These are phyloP conservation scores for Candida gorgasii DNA, from an alignment of 805 yeast species.

Conservation along the genomic window DNA sequence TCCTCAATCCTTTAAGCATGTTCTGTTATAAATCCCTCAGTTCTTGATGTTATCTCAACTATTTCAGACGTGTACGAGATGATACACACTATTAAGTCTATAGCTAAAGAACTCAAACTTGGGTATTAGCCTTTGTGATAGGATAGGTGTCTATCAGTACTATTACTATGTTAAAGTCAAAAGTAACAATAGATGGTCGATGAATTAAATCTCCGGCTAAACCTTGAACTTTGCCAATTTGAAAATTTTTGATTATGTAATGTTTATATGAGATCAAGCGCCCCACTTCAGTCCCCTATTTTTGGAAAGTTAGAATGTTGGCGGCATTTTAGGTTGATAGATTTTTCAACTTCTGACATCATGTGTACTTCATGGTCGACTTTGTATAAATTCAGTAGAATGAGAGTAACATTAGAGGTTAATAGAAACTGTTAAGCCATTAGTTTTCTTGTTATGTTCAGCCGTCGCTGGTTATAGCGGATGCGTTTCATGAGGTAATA, in stretches of 20 bases:
- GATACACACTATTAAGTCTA: too few species aligned
- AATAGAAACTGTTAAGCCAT: too few species aligned
- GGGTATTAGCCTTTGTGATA: too few species aligned
- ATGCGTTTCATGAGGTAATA: too few species aligned
- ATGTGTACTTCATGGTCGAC: too few species aligned
- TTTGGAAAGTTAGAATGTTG: background rate
- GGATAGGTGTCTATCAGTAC: too few species aligned
- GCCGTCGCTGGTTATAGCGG: too few species aligned
- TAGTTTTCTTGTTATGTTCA: too few species aligned
- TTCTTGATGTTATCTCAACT: background rate
- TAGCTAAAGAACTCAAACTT: too few species aligned
- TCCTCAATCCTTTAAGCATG: slow-evolving; percentile 42
- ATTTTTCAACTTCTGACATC: too few species aligned
- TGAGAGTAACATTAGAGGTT: too few species aligned
- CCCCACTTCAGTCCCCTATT: slow-evolving; percentile 5
- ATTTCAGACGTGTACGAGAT: background rate
- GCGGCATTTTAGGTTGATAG: background rate
- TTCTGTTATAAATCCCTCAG: background rate
- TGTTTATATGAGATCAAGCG: slow-evolving; percentile 5
- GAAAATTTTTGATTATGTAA: slow-evolving; percentile 7
- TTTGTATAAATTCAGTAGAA: too few species aligned
- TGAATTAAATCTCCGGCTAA: background rate
- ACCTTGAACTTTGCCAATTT: background rate
- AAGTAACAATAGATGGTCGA: background rate
- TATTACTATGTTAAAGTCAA: background rate